phyloP scores from a whole-genome alignment of 352 stramenopile genomes.

The Globisporangium nagaii region DNA sequence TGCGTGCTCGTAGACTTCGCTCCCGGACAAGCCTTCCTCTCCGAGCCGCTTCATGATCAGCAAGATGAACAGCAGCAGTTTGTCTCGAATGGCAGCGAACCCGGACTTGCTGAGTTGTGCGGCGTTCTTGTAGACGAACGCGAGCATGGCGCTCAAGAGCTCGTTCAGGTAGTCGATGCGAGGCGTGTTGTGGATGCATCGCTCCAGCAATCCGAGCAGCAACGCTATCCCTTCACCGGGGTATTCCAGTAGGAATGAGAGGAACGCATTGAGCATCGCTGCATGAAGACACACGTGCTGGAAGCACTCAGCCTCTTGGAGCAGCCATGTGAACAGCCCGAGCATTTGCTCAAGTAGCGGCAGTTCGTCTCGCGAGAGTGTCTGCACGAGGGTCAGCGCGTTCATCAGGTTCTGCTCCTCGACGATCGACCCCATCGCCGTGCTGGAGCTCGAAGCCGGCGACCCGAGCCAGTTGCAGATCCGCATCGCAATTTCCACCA shows the following conservation, averaged over 20 bases:
- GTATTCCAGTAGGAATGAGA: conserved; percentile 3
- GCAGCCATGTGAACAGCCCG: conserved; percentile 25
- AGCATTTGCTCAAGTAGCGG: conserved; percentile 26
- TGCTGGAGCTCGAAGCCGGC: not conserved
- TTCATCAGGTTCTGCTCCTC: conserved; percentile 20
- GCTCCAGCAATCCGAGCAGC: conserved; percentile 29
- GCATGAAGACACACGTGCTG: conserved; percentile 21
- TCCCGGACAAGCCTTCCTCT: conserved; percentile 38
- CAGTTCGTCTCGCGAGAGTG: conserved; percentile 3
- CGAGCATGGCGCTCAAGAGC: conserved; percentile 29
- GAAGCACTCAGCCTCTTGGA: conserved; percentile 18
- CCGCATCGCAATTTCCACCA: conserved; percentile 20
- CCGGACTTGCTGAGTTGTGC: conserved; percentile 19
- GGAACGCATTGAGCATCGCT: conserved; percentile 18
- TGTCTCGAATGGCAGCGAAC: conserved; percentile 22
- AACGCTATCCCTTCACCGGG: not conserved
- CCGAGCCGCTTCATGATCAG: conserved; percentile 51
- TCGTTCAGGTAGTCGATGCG: conserved; percentile 29
- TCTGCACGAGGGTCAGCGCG: conserved; percentile 19
- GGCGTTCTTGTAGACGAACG: conserved; percentile 38
- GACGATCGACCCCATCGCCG: not conserved
- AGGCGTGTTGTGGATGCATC: conserved; percentile 10
- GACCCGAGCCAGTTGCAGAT: conserved; percentile 10
- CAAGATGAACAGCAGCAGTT: conserved; percentile 45
- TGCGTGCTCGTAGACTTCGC: conserved; percentile 43